Percentiles rank a stretch among this genome's conserved stretches.
phyloP scores from a whole-genome alignment of 805 yeast species.

The Ogataea degrootiae region DNA sequence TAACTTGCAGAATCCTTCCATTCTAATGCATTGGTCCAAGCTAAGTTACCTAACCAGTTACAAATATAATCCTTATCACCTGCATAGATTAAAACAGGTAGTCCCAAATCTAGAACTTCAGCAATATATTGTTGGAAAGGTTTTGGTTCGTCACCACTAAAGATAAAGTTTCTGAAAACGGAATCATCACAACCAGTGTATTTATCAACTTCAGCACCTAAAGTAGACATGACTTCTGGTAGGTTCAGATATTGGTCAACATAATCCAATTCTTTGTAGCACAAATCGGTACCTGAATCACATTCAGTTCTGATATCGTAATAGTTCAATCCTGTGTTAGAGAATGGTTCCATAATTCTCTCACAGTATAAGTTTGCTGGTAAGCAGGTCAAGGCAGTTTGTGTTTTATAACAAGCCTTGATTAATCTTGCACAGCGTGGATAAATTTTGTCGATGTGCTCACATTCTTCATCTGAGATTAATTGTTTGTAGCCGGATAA shows the following conservation, averaged over 20 bases:
- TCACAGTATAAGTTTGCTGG: slow-evolving; percentile 92
- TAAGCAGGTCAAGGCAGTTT: slow-evolving; percentile 78
- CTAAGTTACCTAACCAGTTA: slow-evolving; percentile 93
- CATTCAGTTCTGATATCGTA: slow-evolving; percentile 85
- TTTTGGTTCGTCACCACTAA: slow-evolving; percentile 89
- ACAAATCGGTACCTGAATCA: slow-evolving; percentile 55
- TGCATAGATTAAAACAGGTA: slow-evolving; percentile 87
- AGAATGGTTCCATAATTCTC: slow-evolving; percentile 76
- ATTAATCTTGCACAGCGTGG: slow-evolving; percentile 78
- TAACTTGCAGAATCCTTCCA: slow-evolving; percentile 20
- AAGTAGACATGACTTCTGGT: slow-evolving; percentile 68
- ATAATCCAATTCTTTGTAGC: slow-evolving; percentile 75
- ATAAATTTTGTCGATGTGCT: slow-evolving; percentile 57
- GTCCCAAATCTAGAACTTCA: slow-evolving; percentile 60
- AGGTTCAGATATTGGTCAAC: slow-evolving; percentile 75
- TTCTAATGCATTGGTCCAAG: slow-evolving; percentile 74
- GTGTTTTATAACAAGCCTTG: slow-evolving; percentile 70
- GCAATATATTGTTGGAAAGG: slow-evolving; percentile 79
- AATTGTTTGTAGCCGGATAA: slow-evolving; percentile 78
- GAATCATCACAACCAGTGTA: slow-evolving; percentile 75
- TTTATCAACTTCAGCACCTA: slow-evolving; percentile 85
- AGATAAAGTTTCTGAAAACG: slow-evolving; percentile 72
- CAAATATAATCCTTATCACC: slow-evolving; percentile 97
- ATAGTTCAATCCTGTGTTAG: slow-evolving; percentile 81
- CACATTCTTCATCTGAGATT: slow-evolving; percentile 74